Base-by-base conservation (phyloP, 495 filamentous ascomycete species). In the Xanthoparmelia taractica region DNA sequence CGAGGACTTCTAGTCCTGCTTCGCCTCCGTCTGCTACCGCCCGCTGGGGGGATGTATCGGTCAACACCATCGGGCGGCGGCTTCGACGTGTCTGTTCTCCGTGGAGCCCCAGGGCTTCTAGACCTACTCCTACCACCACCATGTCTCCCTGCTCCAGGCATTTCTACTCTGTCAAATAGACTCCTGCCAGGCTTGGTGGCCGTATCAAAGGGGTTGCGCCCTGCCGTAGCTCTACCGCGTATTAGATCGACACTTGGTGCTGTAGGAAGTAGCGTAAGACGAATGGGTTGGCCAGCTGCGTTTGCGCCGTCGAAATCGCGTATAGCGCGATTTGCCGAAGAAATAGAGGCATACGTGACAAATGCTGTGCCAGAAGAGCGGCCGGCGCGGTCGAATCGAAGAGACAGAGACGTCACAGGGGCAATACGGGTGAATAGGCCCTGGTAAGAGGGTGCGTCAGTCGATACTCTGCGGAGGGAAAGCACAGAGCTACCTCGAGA, bases 251-350 rank as follows among this genome's bases (percentile, higher is more conserved):
- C 54, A 65, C 74, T 57, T 50, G 81, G 76, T 29, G 77, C 79
- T 54, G 71, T 70, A 13, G 86, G 81, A 25, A 94, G 70, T 20
- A 92, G 76, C 1, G 85, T 85, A 34, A 97, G 72, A n/a, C 82
- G 86, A 64, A 97, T 96, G 4, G 90, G 92, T 73, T 96, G 91
- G 78, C 89, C 90, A 66, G 92, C 89, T 41, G 93, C 93, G 74
- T 96, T 96, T 63, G 92, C 92, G 57, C 90, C 89, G 73, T 96
- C 87, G 66, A 86, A 96, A 68, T 96, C 89, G 48, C 76, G 77
- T 64, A 96, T 84, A 8, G 93, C 94, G 27, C 79, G 74, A 65
- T 80, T 77, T 8, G 93, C 93, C 71, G 95, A 88, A 63, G 77
- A 76, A 31, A 81, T 69, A 34, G 78, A 79, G 65, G 82, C 79